Conservation (phyloP, 148 eudicot genomes). For the Agrostemma githago region DNA sequence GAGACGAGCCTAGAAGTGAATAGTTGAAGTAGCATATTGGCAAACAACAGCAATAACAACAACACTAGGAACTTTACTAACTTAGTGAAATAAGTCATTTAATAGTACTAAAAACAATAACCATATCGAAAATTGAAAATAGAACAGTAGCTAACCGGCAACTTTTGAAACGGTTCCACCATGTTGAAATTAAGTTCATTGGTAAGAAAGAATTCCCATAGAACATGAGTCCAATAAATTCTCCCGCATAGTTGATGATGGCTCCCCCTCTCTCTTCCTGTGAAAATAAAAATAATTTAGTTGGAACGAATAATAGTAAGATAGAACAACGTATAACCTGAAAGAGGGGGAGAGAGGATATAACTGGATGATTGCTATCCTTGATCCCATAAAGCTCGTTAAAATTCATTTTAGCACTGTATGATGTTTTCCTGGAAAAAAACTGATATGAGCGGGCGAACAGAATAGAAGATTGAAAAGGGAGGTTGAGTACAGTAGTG, state of each 20-base stretch:
- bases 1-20: too few relatives aligned
- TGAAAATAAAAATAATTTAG: background rate
- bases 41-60: background rate
- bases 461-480: background rate
- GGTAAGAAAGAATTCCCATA: background rate
- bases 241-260: background rate
- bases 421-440: background rate
- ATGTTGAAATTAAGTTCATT: background rate
- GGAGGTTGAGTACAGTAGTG: background rate
- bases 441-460: background rate
- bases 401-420: background rate
- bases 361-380: background rate
- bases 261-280: background rate
- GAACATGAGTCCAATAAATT: slow-evolving; percentile 2
- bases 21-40: too few relatives aligned
- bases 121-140: background rate
- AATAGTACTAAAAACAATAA: background rate
- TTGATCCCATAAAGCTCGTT: background rate
- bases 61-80: background rate
- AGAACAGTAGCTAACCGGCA: background rate
- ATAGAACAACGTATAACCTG: background rate
- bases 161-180: slow-evolving; percentile 1
- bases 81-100: background rate
- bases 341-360: background rate
- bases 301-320: background rate